phyloP scores from a whole-genome alignment of 768 basidiomycete species.

The Agaricus subrufescens region DNA sequence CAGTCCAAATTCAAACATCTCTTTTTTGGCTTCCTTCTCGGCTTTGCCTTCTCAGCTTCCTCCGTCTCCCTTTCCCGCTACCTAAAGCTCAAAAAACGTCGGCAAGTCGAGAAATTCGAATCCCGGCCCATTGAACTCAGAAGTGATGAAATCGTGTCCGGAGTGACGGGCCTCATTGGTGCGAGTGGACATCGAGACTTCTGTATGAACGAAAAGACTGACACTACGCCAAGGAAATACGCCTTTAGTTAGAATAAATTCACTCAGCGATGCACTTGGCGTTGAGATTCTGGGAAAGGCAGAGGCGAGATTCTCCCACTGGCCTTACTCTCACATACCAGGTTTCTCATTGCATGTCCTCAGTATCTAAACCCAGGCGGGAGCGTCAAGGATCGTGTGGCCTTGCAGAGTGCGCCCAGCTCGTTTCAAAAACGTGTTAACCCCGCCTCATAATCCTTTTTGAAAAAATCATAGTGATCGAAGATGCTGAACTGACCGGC shows the following conservation, averaged over 20 bases:
- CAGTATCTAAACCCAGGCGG: conserved; percentile 97
- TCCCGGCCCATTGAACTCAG: conserved; percentile 64
- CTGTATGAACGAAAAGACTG: background rate
- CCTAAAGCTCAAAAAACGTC: conserved; percentile 44
- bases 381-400: conserved; percentile 98
- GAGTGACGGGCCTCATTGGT: conserved; percentile 87
- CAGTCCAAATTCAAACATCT: conserved; percentile 30
- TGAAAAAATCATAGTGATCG: conserved; percentile 61
- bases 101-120: conserved; percentile 33
- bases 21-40: conserved; percentile 53
- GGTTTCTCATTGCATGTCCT: conserved; percentile 35
- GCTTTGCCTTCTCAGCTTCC: conserved; percentile 72
- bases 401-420: conserved; percentile 67
- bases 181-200: background rate
- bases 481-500: conserved; percentile 85
- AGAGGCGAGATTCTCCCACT: conserved; percentile 50
- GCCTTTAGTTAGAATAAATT: conserved; percentile 86
- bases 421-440: background rate
- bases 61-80: conserved; percentile 59
- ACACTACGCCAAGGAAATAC: conserved; percentile 69
- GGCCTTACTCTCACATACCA: background rate
- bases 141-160: conserved; percentile 74
- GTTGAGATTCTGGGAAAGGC: conserved; percentile 96
- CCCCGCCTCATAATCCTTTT: background rate
- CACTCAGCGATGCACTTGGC: conserved; percentile 84